A percentile compares a stretch with the other conserved stretches of the same genome.
Evolutionary conservation across 495 filamentous ascomycete genomes (phyloP).

Genomic region (Penicillium pancosmium): DNA sequence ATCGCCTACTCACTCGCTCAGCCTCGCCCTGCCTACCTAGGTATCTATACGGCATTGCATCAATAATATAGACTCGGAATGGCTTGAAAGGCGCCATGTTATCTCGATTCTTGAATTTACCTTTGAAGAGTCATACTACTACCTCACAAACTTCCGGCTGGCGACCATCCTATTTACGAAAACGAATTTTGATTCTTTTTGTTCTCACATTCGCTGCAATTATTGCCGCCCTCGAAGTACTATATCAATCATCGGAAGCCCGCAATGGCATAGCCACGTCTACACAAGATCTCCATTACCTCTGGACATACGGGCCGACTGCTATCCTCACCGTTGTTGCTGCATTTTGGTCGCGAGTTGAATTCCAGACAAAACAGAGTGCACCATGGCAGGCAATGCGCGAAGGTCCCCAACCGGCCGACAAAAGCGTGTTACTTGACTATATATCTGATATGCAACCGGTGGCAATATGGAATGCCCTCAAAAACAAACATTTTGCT

Average conservation of each 20-base stretch:
- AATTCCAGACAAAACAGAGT: constrained; percentile 29
- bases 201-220: constrained; percentile 2
- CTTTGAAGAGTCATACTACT: neutral
- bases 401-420: constrained; percentile 12
- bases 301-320: constrained; percentile 38
- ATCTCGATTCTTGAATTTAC: neutral
- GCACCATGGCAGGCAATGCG: constrained; percentile 32
- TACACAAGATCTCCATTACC: constrained; percentile 22
- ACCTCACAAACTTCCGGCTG: constrained; percentile 4
- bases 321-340: constrained; percentile 30
- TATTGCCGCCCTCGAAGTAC: constrained; percentile 8
- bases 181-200: constrained; percentile 9
- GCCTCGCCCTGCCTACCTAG: neutral
- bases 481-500: constrained; percentile 10
- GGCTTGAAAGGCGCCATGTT: neutral
- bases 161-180: constrained; percentile 13
- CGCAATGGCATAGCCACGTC: constrained; percentile 22
- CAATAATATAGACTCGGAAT: neutral
- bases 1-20: neutral
- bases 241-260: constrained; percentile 18
- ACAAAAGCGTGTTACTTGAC: constrained; percentile 16
- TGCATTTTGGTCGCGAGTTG: constrained; percentile 29
- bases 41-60: neutral
- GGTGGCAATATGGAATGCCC: constrained; percentile 8
- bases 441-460: constrained; percentile 19